phyloP scores from a whole-genome alignment of 352 stramenopile species.

The Phytophthora brassicae region DNA sequence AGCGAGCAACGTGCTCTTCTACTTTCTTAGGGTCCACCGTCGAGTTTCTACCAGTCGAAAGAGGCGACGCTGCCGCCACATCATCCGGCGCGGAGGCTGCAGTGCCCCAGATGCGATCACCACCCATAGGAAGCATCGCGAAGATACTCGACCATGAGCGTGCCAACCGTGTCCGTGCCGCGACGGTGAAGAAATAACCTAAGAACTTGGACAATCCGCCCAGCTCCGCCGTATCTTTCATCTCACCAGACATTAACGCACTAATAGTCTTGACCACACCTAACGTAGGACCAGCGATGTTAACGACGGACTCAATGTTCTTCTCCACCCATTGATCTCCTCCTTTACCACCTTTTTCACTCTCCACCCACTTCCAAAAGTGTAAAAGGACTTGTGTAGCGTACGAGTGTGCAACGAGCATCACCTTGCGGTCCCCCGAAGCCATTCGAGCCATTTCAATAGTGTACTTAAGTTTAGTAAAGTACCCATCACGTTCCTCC shows the following conservation, averaged over 20 bases:
- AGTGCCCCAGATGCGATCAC: conserved; percentile 88
- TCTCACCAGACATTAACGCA: conserved; percentile 93
- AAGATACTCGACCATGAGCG: conserved; percentile 85
- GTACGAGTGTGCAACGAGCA: conserved; percentile 94
- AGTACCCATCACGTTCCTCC: conserved; percentile 83
- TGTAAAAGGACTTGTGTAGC: conserved; percentile 91
- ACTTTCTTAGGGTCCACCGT: conserved; percentile 38
- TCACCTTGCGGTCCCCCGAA: conserved; percentile 81
- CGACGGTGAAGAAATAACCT: conserved; percentile 72
- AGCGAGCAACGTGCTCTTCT: conserved; percentile 42
- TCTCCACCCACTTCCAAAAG: conserved; percentile 96
- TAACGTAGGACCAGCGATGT: conserved; percentile 93
- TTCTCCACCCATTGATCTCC: conserved; percentile 92
- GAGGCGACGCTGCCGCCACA: conserved; percentile 54
- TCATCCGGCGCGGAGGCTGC: conserved; percentile 61
- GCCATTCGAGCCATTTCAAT: conserved; percentile 89
- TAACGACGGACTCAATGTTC: conserved; percentile 91
- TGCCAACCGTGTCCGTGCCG: conserved; percentile 54
- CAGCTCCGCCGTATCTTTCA: conserved; percentile 93
- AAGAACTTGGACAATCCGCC: conserved; percentile 87
- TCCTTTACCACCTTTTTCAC: conserved; percentile 74
- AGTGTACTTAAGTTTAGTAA: conserved; percentile 92
- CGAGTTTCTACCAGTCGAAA: conserved; percentile 36
- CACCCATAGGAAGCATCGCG: conserved; percentile 93
- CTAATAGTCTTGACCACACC: conserved; percentile 92